Evolutionary conservation across 2,329 filamentous ascomycete species (phyloP).

Genomic region (Keithomyces neogunnii): DNA sequence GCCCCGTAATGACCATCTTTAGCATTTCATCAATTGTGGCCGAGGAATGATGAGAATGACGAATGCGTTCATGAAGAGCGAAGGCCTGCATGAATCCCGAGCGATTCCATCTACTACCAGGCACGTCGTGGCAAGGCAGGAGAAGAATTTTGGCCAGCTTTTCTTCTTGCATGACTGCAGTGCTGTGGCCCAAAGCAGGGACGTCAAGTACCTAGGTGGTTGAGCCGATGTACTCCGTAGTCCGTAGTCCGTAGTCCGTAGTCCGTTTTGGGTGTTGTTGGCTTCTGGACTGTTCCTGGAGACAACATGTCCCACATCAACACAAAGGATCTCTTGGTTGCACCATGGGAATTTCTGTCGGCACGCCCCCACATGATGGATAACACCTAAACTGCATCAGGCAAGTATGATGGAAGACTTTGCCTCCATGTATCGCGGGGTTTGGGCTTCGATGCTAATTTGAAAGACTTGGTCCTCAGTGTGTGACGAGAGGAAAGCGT

Average conservation of each 20-base stretch:
- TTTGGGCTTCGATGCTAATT: too few species aligned
- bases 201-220: too few species aligned
- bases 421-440: neutral
- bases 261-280: neutral
- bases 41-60: too few species aligned
- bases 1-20: too few species aligned
- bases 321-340: neutral
- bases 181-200: neutral
- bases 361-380: conserved; percentile 1
- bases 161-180: neutral
- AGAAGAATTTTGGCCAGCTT: neutral
- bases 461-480: too few species aligned
- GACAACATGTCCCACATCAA: neutral
- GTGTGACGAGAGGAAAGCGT: too few species aligned
- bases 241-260: too few species aligned
- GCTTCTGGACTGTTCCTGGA: conserved; percentile 4
- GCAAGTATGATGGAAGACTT: conserved; percentile 3
- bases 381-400: conserved; percentile 3
- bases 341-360: neutral
- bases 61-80: neutral
- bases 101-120: neutral
- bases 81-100: neutral
- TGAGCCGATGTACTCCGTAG: too few species aligned
- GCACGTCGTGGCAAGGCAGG: neutral
- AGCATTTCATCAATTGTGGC: too few species aligned